phyloP scores from a whole-genome alignment of 306 rosid genomes.

The Purshia tridentata region DNA sequence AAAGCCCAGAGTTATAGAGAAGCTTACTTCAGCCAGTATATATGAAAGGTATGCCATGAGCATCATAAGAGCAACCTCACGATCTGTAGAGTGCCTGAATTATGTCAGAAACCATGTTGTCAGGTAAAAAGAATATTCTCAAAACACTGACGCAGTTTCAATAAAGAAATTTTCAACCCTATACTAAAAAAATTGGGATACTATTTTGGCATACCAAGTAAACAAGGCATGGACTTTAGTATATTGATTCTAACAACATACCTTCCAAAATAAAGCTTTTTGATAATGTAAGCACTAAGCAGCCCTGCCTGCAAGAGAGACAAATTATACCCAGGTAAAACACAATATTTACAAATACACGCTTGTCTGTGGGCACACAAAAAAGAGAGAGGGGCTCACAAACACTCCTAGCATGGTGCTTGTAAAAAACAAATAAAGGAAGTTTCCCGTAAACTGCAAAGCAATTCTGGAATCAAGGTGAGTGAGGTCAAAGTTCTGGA shows the following conservation, averaged over 20 bases:
- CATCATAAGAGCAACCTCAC: conserved; percentile 97
- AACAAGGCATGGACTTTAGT: conserved; percentile 10
- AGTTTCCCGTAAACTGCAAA: conserved; percentile 67
- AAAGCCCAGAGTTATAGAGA: conserved; percentile 7
- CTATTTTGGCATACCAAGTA: conserved; percentile 6
- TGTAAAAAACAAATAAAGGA: conserved; percentile 67
- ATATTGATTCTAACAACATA: conserved; percentile 25
- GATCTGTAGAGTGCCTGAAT: conserved; percentile 95
- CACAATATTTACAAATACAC: conserved; percentile 12
- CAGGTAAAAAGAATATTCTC: conserved; percentile 3
- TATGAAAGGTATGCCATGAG: conserved; percentile 98
- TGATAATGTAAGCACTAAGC: conserved; percentile 83
- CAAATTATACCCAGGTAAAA: conserved; percentile 32
- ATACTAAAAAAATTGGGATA: conserved; percentile 14
- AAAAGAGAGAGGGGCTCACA: conserved; percentile 41
- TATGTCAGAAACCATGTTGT: conserved; percentile 23
- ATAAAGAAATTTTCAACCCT: not conserved
- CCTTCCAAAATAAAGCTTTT: conserved; percentile 92
- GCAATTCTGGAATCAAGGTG: conserved; percentile 52
- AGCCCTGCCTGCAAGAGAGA: conserved; percentile 71
- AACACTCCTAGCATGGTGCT: conserved; percentile 87
- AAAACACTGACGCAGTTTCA: not conserved
- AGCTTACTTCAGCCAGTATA: conserved; percentile 93
- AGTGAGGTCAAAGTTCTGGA: conserved; percentile 81
- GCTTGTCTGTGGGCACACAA: not conserved